Evolutionary conservation across 805 yeast genomes (phyloP), one percentile per base, ranked within the genome.

Genomic region (Middelhovenomyces tepae): DNA sequence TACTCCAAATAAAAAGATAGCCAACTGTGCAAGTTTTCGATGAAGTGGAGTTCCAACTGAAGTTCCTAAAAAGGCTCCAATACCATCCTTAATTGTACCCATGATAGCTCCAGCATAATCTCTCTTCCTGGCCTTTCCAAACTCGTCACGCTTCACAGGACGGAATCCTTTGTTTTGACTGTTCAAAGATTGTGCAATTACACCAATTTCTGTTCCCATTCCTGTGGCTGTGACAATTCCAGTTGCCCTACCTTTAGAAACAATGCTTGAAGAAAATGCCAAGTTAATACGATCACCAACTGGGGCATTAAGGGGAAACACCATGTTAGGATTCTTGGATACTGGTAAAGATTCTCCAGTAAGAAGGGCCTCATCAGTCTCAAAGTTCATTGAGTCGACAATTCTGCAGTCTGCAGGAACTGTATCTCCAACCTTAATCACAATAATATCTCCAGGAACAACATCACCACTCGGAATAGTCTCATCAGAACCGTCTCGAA

Each of bases 11-110:
- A 85, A 63, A 27, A 70, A 53, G 32, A 83, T 71, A 3, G 95
- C 94, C 34, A 85, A 64, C 66, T 78, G 74, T 1, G 94, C 74
- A 35, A 85, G 65, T 46, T 73, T 74, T 42, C 81, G 67, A 43
- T 79, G 87, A 43, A 84, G 65, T 2, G 95, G 94, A 2, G 95
- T 85, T 22, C 94, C 94, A 10, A 67, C 73, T 22, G 70, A 71
- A 19, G 78, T 71, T 33, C 95, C 94, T 43, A 85, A 65, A 44
- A 85, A 71, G 24, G 76, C 71, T 22, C 85, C 85, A 32, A 71
- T 48, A 25, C 72, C 61, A 45, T 78, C 75, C 37, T 65, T 67
- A 23, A 65, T 38, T 4, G 85, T 65, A 6, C 65, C 62, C 22
- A 54, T 49, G 29, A 59, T 50, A 3, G 83, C 78, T 19, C 48